Evolutionary conservation across 2,329 filamentous ascomycete genomes (phyloP).

Genomic region (Pyricularia sp.): DNA sequence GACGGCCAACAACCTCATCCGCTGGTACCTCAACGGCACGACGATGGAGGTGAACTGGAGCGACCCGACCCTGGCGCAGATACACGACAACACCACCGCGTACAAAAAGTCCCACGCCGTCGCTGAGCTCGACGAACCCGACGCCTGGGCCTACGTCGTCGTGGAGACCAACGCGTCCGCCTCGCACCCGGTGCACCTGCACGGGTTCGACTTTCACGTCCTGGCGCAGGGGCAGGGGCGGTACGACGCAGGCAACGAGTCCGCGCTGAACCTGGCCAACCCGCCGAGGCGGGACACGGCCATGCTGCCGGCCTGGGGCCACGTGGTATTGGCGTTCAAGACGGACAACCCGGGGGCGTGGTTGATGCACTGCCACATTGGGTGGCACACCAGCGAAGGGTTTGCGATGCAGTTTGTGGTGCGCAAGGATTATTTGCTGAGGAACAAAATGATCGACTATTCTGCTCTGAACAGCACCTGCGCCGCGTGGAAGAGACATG

Average conservation of each 20-base stretch:
- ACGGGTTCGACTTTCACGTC: conserved; percentile 45
- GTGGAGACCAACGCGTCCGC: conserved; percentile 27
- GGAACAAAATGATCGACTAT: conserved; percentile 5
- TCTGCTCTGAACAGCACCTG: conserved; percentile 7
- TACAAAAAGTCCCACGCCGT: conserved; percentile 15
- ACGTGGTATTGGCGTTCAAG: conserved; percentile 36
- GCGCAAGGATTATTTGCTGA: conserved; percentile 8
- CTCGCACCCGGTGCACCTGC: conserved; percentile 51
- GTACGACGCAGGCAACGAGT: conserved; percentile 33
- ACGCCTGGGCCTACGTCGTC: conserved; percentile 42
- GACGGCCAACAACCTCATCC: not conserved
- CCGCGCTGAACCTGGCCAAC: conserved; percentile 41
- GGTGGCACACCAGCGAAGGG: conserved; percentile 8
- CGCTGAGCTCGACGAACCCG: conserved; percentile 15
- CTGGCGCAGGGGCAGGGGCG: conserved; percentile 36
- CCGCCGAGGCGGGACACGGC: conserved; percentile 38
- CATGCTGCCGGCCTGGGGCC: conserved; percentile 24
- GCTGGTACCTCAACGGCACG: conserved; percentile 15
- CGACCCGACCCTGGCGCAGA: conserved; percentile 15
- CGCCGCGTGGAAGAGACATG: conserved; percentile 8
- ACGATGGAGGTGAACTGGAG: conserved; percentile 18
- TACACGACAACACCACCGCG: conserved; percentile 10
- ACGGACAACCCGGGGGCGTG: conserved; percentile 39
- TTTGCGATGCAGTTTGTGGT: conserved; percentile 14
- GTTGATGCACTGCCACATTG: conserved; percentile 43